Evolutionary conservation across 805 yeast genomes (phyloP).

Genomic region (Barnettozyma sp.): DNA sequence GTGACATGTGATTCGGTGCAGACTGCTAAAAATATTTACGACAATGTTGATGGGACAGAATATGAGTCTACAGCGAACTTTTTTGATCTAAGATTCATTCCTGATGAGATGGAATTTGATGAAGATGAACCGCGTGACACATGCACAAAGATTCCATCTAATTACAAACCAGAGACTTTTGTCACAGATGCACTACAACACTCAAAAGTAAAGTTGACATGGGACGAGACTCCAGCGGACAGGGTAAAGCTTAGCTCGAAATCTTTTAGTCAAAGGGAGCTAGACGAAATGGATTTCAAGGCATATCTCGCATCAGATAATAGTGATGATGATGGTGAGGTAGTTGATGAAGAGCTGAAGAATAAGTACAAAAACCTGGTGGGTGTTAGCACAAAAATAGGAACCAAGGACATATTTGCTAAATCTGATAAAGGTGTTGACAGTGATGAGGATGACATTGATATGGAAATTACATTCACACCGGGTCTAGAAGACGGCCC

Average conservation of each 20-base stretch:
- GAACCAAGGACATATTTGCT: conserved; percentile 30
- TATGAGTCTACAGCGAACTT: conserved; percentile 92
- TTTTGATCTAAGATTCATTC: conserved; percentile 87
- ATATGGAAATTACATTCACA: conserved; percentile 93
- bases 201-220: conserved; percentile 90
- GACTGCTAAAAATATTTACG: conserved; percentile 72
- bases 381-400: conserved; percentile 34
- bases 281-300: conserved; percentile 84
- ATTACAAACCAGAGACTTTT: conserved; percentile 72
- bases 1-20: conserved; percentile 69
- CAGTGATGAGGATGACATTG: conserved; percentile 59
- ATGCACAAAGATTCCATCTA: conserved; percentile 65
- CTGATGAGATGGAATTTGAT: conserved; percentile 89
- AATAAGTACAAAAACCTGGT: conserved; percentile 58
- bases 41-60: conserved; percentile 90
- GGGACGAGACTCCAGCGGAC: conserved; percentile 98
- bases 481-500: conserved; percentile 62
- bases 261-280: conserved; percentile 81
- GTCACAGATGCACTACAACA: conserved; percentile 95
- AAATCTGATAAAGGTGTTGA: conserved; percentile 29
- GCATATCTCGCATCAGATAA: conserved; percentile 84
- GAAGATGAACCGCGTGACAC: conserved; percentile 66
- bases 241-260: conserved; percentile 68
- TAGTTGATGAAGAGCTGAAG: conserved; percentile 30
- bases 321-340: conserved; percentile 44